A percentile compares a stretch with the other conserved stretches of the same genome.
These are phyloP conservation scores for Boletellus sp. DNA, from an alignment of 1,284 basidiomycete genomes.

Conservation along the genomic window DNA sequence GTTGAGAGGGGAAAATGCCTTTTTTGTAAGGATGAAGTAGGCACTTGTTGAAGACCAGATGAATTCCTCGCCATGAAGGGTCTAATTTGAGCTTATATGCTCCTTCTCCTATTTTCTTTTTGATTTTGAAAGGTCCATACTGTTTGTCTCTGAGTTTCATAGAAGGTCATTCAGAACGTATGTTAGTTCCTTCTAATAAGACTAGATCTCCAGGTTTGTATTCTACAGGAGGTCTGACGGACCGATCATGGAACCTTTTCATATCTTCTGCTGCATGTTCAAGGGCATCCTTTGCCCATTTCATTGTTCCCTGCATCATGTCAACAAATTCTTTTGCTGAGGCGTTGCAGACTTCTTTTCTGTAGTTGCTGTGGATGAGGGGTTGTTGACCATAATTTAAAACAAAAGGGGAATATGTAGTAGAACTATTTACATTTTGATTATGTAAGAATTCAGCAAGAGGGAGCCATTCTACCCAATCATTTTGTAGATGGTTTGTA, in stretches of 20 bases:
- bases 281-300: background rate
- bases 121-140: background rate
- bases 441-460: background rate
- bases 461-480: background rate
- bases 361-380: too few relatives aligned
- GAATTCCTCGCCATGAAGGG: too few relatives aligned
- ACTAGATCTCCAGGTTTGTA: background rate
- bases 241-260: background rate
- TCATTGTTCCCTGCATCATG: background rate
- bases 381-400: background rate
- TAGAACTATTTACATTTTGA: background rate
- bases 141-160: background rate
- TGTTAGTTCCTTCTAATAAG: background rate
- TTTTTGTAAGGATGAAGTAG: too few relatives aligned
- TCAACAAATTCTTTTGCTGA: background rate
- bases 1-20: too few relatives aligned
- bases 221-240: fast-evolving
- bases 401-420: background rate
- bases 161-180: background rate
- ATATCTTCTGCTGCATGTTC: background rate
- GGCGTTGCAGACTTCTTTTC: background rate
- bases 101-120: background rate
- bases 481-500: background rate
- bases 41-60: background rate
- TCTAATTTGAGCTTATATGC: background rate